phyloP scores from a whole-genome alignment of 2,329 filamentous ascomycete species.

The Bimuria novae-zelandiae region DNA sequence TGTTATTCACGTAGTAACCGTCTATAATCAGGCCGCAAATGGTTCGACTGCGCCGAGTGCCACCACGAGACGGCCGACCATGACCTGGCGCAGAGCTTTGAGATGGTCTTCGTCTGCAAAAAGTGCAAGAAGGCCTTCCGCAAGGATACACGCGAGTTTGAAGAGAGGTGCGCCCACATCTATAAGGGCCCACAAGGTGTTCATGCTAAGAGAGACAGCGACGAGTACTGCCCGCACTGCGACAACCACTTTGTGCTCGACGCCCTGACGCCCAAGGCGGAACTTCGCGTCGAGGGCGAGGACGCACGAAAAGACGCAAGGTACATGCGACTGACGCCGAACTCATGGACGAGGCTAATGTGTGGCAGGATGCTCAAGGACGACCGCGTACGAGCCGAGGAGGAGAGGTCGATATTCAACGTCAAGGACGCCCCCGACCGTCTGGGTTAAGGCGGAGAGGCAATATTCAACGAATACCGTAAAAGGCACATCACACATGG shows the following conservation, averaged over 20 bases:
- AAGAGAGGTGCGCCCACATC: conserved; percentile 64
- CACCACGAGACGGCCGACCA: conserved; percentile 83
- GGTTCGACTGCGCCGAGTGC: conserved; percentile 98
- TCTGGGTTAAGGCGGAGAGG: conserved; percentile 61
- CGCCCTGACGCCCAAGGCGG: conserved; percentile 79
- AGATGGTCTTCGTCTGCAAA: conserved; percentile 97
- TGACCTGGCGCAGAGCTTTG: conserved; percentile 72
- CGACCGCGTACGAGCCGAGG: conserved; percentile 69
- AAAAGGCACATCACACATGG: neutral
- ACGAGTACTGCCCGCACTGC: conserved; percentile 98
- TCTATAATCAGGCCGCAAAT: conserved; percentile 72
- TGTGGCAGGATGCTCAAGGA: conserved; percentile 80
- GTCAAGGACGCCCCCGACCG: conserved; percentile 74
- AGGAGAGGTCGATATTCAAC: conserved; percentile 72
- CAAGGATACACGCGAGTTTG: conserved; percentile 89
- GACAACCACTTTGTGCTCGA: conserved; percentile 98
- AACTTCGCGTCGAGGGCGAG: conserved; percentile 86
- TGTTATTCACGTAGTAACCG: neutral
- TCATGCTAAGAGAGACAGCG: conserved; percentile 53
- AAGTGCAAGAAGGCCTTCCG: conserved; percentile 99
- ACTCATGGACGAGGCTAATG: conserved; percentile 8
- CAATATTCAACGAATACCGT: neutral
- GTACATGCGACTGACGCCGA: conserved; percentile 32
- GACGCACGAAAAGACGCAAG: conserved; percentile 83
- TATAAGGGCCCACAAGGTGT: conserved; percentile 13